Percentiles rank a stretch among this genome's conserved stretches.
These are phyloP conservation scores for Fomitopsis pulvina DNA, from an alignment of 768 basidiomycete species.

Conservation along the genomic window DNA sequence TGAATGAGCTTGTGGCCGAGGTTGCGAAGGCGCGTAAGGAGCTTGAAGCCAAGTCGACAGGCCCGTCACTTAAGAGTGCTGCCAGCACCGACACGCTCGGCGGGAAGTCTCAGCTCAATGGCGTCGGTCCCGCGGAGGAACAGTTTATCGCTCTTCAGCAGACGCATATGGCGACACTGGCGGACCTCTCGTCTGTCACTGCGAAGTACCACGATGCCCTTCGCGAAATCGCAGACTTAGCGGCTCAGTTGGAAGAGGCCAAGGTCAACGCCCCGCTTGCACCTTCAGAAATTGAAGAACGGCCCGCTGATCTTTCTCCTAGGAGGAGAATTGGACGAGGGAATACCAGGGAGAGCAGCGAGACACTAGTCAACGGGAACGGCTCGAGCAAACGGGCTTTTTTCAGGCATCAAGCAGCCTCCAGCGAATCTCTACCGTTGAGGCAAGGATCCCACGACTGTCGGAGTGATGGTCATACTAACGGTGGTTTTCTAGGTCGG, in stretches of 20 bases:
- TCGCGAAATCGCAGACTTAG: constrained; percentile 88
- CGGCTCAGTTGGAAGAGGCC: constrained; percentile 83
- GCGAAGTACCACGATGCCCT: constrained; percentile 85
- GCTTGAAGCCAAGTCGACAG: constrained; percentile 40
- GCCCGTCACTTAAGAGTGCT: constrained; percentile 18
- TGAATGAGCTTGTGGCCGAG: constrained; percentile 62
- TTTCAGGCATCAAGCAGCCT: constrained; percentile 78
- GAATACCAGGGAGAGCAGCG: constrained; percentile 43
- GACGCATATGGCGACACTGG: constrained; percentile 72
- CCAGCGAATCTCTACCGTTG: constrained; percentile 82
- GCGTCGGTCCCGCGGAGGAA: constrained; percentile 31
- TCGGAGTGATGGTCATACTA: not conserved
- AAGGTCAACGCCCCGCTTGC: constrained; percentile 53
- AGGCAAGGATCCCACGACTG: constrained; percentile 39
- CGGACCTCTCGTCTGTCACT: constrained; percentile 72
- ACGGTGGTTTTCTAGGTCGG: constrained; percentile 51
- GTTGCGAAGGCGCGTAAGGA: constrained; percentile 65
- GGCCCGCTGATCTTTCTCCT: constrained; percentile 38
- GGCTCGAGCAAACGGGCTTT: constrained; percentile 61
- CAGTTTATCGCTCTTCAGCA: constrained; percentile 76
- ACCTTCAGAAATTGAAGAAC: constrained; percentile 35
- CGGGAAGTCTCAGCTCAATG: constrained; percentile 19
- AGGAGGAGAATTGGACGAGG: constrained; percentile 49
- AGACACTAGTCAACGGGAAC: constrained; percentile 36
- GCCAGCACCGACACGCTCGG: constrained; percentile 25